Evolutionary conservation across 208 protist species (phyloP).

Genomic region (Balamuthia mandrillaris): DNA sequence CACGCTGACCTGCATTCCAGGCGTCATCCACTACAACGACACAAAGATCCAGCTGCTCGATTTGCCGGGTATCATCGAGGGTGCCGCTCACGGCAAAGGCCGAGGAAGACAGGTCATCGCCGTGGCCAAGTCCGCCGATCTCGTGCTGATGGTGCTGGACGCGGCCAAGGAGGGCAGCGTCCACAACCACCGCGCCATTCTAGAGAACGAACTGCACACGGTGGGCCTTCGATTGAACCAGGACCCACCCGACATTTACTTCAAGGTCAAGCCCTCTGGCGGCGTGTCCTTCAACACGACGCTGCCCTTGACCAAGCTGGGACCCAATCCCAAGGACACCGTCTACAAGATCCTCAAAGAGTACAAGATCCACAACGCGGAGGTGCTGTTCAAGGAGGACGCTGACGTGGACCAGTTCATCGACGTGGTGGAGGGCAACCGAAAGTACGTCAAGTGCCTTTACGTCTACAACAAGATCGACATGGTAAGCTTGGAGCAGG

Average conservation of each 20-base stretch:
- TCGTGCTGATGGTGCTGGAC: slow-evolving; percentile 97
- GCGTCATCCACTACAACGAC: slow-evolving; percentile 90
- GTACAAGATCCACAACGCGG: slow-evolving; percentile 81
- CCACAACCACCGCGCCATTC: slow-evolving; percentile 60
- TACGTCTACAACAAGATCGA: slow-evolving; percentile 95
- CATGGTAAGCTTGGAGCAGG: slow-evolving; percentile 91
- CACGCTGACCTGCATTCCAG: slow-evolving; percentile 98
- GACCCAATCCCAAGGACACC: slow-evolving; percentile 40
- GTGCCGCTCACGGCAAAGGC: slow-evolving; percentile 91
- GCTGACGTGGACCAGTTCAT: slow-evolving; percentile 96
- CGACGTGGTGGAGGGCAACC: slow-evolving; percentile 95
- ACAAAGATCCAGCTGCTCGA: slow-evolving; percentile 97
- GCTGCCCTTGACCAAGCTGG: slow-evolving; percentile 39
- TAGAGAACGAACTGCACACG: slow-evolving; percentile 88
- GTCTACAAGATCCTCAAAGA: slow-evolving; percentile 71
- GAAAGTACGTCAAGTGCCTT: slow-evolving; percentile 75
- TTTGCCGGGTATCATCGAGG: slow-evolving; percentile 98
- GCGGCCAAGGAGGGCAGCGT: slow-evolving; percentile 85
- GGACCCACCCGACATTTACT: slow-evolving; percentile 86
- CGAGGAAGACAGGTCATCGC: slow-evolving; percentile 95
- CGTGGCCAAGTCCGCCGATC: slow-evolving; percentile 90
- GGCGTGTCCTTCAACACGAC: slow-evolving; percentile 73
- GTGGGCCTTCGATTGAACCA: slow-evolving; percentile 94
- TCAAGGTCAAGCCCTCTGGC: slow-evolving; percentile 80
- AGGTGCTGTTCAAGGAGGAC: slow-evolving; percentile 92